Base-by-base conservation (phyloP, 2,329 filamentous ascomycete genomes). In the Cladosporium sp. region DNA sequence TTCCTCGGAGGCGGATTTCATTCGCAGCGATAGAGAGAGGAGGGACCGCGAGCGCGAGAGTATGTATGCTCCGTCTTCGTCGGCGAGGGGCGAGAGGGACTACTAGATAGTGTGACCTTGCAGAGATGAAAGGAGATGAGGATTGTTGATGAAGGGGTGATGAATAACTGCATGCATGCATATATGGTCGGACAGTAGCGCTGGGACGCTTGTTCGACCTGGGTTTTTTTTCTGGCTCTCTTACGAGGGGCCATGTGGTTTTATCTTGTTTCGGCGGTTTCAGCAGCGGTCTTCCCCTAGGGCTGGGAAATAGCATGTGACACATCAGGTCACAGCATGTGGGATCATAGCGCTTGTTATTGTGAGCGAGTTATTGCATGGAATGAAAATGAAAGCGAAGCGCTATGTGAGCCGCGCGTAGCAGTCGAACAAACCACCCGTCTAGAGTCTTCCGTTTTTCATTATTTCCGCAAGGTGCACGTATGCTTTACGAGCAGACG, bases 21-120 rank as follows among this genome's bases (percentile, higher is more conserved):
- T 73, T 28, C 66, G 71, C n/a, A 69, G 72, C 12, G 69, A 70
- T 31, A 66, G 70, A 53, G 70, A 75, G 16, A 64, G 72, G 26
- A 67, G 73, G 40, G 72, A 73, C 16, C 65, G 70, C 33, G 73
- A 73, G 37, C 33, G 68, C 44, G 72, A 73, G 62, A 62, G 65
- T 62, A 67, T 64, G 26, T 72, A 72, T 49, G 63, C 56, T 23
- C 35, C 49, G 21, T 37, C 53, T 8, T 56, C 55, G n/a, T 16
- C 31, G 10, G 31, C 7, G 8, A 57, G 55, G 11, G 53, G 53
- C 11, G 53, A 56, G 29, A 56, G 53, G 21, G 55, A 57, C 1
- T 57, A 57, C 18, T 33, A 55, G 53, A 18, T 18, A 3, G 33
- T 7, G 31, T 12, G 23, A 10, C 18, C 29, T 18, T 35, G 12